Base-by-base conservation (phyloP, 179 eudicot species). In the Beta corolliflora region DNA sequence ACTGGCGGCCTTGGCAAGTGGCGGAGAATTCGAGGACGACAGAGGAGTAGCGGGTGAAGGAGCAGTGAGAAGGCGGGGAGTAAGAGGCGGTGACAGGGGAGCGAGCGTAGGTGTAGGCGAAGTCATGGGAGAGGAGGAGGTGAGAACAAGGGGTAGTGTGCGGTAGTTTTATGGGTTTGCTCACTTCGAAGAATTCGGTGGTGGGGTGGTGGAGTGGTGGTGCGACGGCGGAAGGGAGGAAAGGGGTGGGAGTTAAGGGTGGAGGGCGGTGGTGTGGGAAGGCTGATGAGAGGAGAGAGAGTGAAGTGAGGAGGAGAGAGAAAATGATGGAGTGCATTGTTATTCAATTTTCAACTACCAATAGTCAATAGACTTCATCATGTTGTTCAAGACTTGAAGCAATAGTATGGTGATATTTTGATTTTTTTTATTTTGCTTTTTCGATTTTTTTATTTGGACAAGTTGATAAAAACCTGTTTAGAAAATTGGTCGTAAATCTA, bases 1-100 rank as follows among this genome's bases (percentile, higher is more conserved):
- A 94, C 75, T 96, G 97, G 10, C 93, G 81, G 31, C 99, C 98
- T 50, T 88, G 89, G 70, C 91, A 86, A 18, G 93, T 87, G 44
- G 99, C 96, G 8, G 84, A 83, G 96, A 95, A 94, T 63, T 94
- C 91, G 16, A 95, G 90, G 59, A 92, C 86, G 75, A 90, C 83
- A 76, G 84, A 78, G 58, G 86, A 80, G 81, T 84, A 90, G 3
- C 79, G 48, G 15, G 65, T 81, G 7, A 79, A 76, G 3, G 89
- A 92, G 88, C 93, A 96, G 67, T 89, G 73, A 2, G 85, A 81
- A 7, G 97, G 94, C 1, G 99, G 96, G 11, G 83, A 81, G 88
- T 92, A 94, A 7, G 89, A 29, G 3, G 90, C 89, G 4, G 77
- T 78, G 54, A 93, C 89, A 0, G 97, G 98, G 2, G 94, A 85